phyloP scores from a whole-genome alignment of 805 yeast genomes.

The Zygosaccharomyces kombuchaensis region DNA sequence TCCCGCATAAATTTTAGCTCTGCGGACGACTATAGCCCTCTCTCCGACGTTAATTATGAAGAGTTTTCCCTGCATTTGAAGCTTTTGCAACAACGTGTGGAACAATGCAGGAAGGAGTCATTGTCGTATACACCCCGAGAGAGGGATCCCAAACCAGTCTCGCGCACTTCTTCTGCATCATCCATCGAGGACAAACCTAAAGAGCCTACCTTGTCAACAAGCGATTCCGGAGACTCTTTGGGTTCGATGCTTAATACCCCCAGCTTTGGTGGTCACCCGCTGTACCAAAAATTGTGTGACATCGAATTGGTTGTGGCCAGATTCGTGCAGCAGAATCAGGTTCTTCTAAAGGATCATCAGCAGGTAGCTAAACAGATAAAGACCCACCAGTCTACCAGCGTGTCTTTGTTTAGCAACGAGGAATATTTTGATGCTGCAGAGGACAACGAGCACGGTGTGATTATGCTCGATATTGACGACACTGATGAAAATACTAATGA shows the following conservation, averaged over 20 bases:
- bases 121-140: slow-evolving; percentile 15
- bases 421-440: slow-evolving; percentile 70
- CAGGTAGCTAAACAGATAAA: slow-evolving; percentile 13
- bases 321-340: slow-evolving; percentile 22
- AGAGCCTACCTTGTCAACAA: not conserved
- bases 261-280: slow-evolving; percentile 18
- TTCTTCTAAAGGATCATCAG: slow-evolving; percentile 19
- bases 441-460: slow-evolving; percentile 45
- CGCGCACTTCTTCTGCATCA: slow-evolving; percentile 17
- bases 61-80: slow-evolving; percentile 20
- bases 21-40: slow-evolving; percentile 10
- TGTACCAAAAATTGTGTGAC: slow-evolving; percentile 24
- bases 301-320: slow-evolving; percentile 23
- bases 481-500: slow-evolving; percentile 8
- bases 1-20: not conserved
- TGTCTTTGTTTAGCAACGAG: slow-evolving; percentile 39
- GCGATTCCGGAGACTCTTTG: slow-evolving; percentile 10
- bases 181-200: slow-evolving; percentile 11
- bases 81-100: slow-evolving; percentile 27
- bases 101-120: slow-evolving; percentile 29
- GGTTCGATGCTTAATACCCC: slow-evolving; percentile 2
- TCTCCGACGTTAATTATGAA: slow-evolving; percentile 21
- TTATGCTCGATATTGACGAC: slow-evolving; percentile 45
- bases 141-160: not conserved
- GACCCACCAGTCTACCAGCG: slow-evolving; percentile 16